Evolutionary conservation across 768 basidiomycete species (phyloP), one percentile per base, ranked within the genome.

Genomic region (Hemileccinum rubropunctum): DNA sequence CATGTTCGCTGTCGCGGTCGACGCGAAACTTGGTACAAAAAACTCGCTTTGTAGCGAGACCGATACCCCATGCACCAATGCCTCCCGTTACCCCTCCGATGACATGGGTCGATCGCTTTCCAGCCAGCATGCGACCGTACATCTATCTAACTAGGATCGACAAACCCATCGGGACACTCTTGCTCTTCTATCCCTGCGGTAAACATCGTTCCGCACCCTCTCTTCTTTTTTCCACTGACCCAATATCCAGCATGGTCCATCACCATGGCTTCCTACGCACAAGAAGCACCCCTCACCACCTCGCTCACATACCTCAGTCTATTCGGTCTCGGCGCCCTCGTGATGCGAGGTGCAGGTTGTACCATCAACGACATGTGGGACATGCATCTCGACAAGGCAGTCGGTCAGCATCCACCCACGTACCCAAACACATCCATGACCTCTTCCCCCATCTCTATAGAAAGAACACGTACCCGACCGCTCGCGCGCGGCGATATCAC

Each of bases 281-380:
- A 83, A 8, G 74, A 84, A 18, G 73, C 80, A 5, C 88, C 93
- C 0, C 73, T 78, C 40, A 77, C 80, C 2, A 79, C 76, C 0
- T 88, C 91, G 14, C 63, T 92, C 47, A 83, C 80, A 15, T 95
- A 93, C 62, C 73, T 91, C 41, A 71, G 81, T 30, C 73, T 98
- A 2, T 98, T 98, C 62, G 95, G 91, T 3, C 65, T 86, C 10
- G 97, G 97, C 1, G 94, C 97, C 1, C 58, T 97, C 38, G 78
- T 98, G 44, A 99, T 99, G 97, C 84, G 97, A 17, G 92, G 95
- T 6, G 97, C 97, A 18, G 97, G 97, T 3, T 99, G 97, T 69
- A 98, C 92, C 3, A 95, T 99, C 59, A 99, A 99, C 66, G 97
- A 99, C 64, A 84, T 99, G 84, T 98, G 97, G 95, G 97, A 99